Evolutionary conservation across 371 early-diverging fungal genomes (phyloP).

Genomic region (Mortierella sp.): DNA sequence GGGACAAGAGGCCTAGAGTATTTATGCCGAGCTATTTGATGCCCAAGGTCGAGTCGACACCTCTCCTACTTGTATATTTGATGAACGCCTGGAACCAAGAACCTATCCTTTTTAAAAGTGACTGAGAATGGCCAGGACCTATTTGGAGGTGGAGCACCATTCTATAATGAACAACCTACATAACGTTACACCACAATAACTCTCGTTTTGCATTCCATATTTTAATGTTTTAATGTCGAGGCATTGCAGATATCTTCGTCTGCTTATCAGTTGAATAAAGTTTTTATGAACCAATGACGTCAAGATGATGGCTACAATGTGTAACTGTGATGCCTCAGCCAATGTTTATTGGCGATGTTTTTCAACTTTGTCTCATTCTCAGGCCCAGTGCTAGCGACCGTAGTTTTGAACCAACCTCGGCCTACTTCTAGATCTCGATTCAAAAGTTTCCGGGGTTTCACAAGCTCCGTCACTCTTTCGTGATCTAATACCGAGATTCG

Average conservation of each 20-base stretch:
- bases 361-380: constrained; percentile 49
- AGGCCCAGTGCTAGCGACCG: constrained; percentile 57
- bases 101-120: background rate
- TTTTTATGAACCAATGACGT: background rate
- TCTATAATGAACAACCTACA: background rate
- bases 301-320: background rate
- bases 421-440: constrained; percentile 13
- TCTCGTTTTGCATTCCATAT: background rate
- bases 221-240: no score
- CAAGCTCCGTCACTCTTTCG: constrained; percentile 70
- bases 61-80: background rate
- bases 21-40: background rate
- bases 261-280: no score
- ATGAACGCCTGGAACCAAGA: background rate
- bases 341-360: constrained; percentile 44
- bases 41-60: background rate
- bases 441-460: constrained; percentile 53
- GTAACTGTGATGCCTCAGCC: constrained; percentile 20
- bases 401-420: constrained; percentile 36
- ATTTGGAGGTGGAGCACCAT: background rate
- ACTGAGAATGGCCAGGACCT: background rate
- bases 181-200: no score
- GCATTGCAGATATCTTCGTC: no score
- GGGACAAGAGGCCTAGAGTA: background rate
- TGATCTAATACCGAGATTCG: constrained; percentile 69